These are phyloP conservation scores for Herpomyces periplanetae DNA, from an alignment of 2,329 filamentous ascomycete species.

Conservation along the genomic window DNA sequence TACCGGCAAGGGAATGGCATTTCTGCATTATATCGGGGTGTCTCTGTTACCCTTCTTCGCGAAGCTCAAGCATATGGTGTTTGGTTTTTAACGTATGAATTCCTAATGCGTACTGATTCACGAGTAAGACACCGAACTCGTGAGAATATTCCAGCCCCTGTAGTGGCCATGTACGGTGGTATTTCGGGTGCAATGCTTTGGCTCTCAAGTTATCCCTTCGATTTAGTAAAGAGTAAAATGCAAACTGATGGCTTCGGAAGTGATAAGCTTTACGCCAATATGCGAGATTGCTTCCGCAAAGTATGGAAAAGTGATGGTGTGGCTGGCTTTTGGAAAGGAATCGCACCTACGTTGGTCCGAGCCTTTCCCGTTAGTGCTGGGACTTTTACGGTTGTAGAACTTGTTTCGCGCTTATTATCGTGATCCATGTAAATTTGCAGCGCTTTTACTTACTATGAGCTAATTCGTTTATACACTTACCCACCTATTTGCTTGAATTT, in stretches of 20 bases:
- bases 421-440: too few species aligned
- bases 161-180: slow-evolving; percentile 68
- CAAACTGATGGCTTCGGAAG: slow-evolving; percentile 67
- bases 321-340: slow-evolving; percentile 70
- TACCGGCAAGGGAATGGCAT: slow-evolving; percentile 23
- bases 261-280: slow-evolving; percentile 29
- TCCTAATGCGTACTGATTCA: slow-evolving; percentile 71
- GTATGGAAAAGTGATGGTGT: slow-evolving; percentile 36
- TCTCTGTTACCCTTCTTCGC: slow-evolving; percentile 43
- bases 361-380: slow-evolving; percentile 91
- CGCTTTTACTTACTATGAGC: too few species aligned
- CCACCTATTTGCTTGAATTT: too few species aligned
- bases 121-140: slow-evolving; percentile 12
- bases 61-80: slow-evolving; percentile 81
- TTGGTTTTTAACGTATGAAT: slow-evolving; percentile 88
- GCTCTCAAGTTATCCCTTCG: slow-evolving; percentile 71
- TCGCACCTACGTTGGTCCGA: slow-evolving; percentile 55
- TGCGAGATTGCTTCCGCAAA: slow-evolving; percentile 61
- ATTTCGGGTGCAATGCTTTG: slow-evolving; percentile 75
- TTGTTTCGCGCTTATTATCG: too few species aligned
- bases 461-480: too few species aligned
- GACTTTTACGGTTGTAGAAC: slow-evolving; percentile 94
- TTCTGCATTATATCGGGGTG: slow-evolving; percentile 44
- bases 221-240: slow-evolving; percentile 98
- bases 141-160: slow-evolving; percentile 36